phyloP scores from a whole-genome alignment of 495 filamentous ascomycete species.

The Neurospora tetrasperma region DNA sequence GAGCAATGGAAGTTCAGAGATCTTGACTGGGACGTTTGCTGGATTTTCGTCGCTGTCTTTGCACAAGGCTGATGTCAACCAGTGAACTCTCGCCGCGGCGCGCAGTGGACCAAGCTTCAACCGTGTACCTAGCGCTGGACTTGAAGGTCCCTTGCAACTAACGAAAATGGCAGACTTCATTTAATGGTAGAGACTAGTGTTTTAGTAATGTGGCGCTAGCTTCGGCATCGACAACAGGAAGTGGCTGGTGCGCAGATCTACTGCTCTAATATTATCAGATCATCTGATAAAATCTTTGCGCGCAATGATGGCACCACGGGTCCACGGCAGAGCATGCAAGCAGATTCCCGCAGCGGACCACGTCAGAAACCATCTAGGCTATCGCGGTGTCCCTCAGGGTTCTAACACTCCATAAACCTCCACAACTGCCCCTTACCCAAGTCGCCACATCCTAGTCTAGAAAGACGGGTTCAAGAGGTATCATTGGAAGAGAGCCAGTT shows the following conservation, averaged over 20 bases:
- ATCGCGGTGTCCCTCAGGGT: neutral
- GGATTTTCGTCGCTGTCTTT: neutral
- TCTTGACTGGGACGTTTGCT: neutral
- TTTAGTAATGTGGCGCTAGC: neutral
- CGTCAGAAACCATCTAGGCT: neutral
- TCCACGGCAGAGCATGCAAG: neutral
- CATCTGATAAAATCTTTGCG: neutral
- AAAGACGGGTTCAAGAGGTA: neutral
- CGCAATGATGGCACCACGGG: neutral
- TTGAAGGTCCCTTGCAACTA: neutral
- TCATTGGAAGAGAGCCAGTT: neutral
- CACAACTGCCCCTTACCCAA: neutral
- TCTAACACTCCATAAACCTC: neutral
- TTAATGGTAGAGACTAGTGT: neutral
- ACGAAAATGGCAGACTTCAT: neutral
- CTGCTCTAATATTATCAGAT: neutral
- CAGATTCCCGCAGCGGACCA: neutral
- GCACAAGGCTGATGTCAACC: neutral
- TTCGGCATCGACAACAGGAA: neutral
- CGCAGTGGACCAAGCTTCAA: neutral
- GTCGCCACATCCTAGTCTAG: neutral
- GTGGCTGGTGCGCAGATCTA: neutral
- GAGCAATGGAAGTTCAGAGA: neutral
- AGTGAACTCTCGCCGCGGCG: neutral
- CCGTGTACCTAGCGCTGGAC: neutral